Percentiles rank a stretch among this genome's conserved stretches.
These are phyloP conservation scores for Funneliformis caledonium DNA, from an alignment of 371 early-diverging fungal genomes.

Conservation along the genomic window DNA sequence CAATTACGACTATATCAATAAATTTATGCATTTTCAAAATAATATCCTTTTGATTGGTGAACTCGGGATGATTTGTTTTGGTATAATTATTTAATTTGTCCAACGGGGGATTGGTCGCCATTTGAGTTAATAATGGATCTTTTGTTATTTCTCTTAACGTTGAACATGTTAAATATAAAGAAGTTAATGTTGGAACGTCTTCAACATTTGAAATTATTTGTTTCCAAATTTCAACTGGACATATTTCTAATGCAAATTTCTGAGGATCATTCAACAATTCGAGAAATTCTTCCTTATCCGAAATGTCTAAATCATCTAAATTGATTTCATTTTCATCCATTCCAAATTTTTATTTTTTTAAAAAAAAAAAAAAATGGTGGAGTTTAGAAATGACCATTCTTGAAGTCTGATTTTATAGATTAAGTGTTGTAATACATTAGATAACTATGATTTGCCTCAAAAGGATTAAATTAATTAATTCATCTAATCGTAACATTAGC, in stretches of 20 bases:
- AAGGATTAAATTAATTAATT: too few species aligned
- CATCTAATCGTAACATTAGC: too few species aligned
- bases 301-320: conserved; percentile 19
- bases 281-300: neutral
- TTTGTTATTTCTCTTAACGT: neutral
- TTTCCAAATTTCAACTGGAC: conserved; percentile 32
- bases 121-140: neutral
- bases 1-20: conserved; percentile 26
- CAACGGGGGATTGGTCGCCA: neutral
- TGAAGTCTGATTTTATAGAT: too few species aligned
- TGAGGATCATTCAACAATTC: neutral
- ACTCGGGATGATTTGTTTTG: neutral
- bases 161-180: conserved; percentile 9
- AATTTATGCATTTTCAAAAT: conserved; percentile 35
- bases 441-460: too few species aligned
- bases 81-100: neutral
- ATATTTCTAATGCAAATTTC: conserved; percentile 7
- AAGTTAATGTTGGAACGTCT: conserved; percentile 16
- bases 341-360: neutral
- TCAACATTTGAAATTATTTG: conserved; percentile 14
- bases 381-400: too few species aligned
- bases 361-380: neutral
- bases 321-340: neutral
- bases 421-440: too few species aligned
- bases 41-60: conserved; percentile 12